A percentile compares a stretch with the other conserved stretches of the same genome.
Conservation (phyloP, 2,329 filamentous ascomycete genomes). For the Phaeosphaeriaceae sp. region DNA sequence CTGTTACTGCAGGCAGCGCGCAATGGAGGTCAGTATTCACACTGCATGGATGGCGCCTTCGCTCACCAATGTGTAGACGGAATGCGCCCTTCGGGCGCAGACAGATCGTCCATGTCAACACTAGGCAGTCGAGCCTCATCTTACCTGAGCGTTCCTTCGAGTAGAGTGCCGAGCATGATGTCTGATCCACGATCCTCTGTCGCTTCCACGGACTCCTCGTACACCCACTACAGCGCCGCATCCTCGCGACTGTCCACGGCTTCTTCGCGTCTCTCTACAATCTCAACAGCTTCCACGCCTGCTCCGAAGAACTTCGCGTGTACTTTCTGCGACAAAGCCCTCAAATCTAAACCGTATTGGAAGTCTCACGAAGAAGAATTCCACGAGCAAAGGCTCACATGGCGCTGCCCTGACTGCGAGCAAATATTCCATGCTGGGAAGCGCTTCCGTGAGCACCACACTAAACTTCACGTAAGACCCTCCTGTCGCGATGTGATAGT, state of each 20-base stretch:
- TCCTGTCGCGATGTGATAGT: background rate
- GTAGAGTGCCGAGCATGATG: constrained; percentile 46
- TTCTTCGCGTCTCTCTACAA: constrained; percentile 46
- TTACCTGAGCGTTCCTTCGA: constrained; percentile 47
- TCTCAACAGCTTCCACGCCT: constrained; percentile 40
- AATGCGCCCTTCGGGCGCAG: constrained; percentile 41
- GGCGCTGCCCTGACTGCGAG: constrained; percentile 72
- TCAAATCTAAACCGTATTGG: constrained; percentile 74
- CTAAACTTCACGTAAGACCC: constrained; percentile 64
- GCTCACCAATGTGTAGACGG: constrained; percentile 40
- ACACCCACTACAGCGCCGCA: constrained; percentile 46
- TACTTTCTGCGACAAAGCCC: constrained; percentile 66
- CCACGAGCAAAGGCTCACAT: constrained; percentile 72
- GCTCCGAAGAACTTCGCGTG: constrained; percentile 52
- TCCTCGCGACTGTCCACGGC: constrained; percentile 47
- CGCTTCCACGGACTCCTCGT: constrained; percentile 47
- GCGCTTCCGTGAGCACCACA: constrained; percentile 73
- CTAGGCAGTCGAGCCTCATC: constrained; percentile 46
- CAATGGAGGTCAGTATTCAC: constrained; percentile 43
- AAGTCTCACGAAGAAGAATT: constrained; percentile 74
- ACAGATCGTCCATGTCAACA: constrained; percentile 47
- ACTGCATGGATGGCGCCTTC: constrained; percentile 14
- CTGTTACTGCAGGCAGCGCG: constrained; percentile 47
- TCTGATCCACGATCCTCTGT: constrained; percentile 47
- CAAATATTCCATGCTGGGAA: constrained; percentile 73